These are phyloP conservation scores for Boletus smithii DNA, from an alignment of 1,284 basidiomycete species.

Conservation along the genomic window DNA sequence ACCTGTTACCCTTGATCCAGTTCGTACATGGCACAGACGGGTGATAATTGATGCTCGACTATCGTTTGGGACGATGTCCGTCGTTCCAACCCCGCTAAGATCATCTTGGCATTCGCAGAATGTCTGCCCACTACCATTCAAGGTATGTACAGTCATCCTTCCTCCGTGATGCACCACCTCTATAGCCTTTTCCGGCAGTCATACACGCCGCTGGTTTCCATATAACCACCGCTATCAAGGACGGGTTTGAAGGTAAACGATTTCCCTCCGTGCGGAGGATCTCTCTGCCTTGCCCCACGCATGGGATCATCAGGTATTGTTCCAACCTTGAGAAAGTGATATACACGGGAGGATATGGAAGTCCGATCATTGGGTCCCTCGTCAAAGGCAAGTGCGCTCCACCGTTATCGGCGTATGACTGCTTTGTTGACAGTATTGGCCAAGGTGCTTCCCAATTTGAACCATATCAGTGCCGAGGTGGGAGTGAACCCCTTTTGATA, in stretches of 20 bases:
- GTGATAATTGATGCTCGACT: neutral
- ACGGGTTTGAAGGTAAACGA: conserved; percentile 22
- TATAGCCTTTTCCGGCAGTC: no score
- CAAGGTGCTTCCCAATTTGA: conserved; percentile 10
- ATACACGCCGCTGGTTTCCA: neutral
- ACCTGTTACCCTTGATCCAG: conserved; percentile 12
- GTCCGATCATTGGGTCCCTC: no score
- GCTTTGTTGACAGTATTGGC: conserved; percentile 4
- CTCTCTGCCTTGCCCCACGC: conserved; percentile 18
- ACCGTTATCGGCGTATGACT: conserved; percentile 13
- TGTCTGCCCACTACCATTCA: conserved; percentile 35
- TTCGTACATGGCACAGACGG: neutral
- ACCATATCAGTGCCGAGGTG: neutral
- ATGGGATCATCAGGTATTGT: neutral
- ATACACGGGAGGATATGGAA: no score
- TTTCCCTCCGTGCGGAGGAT: conserved; percentile 32
- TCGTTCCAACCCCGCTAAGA: conserved; percentile 6
- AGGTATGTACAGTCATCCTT: conserved; percentile 4
- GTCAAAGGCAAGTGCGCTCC: neutral
- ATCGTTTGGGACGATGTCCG: conserved; percentile 17
- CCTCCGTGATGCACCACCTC: neutral
- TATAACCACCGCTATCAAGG: conserved; percentile 29
- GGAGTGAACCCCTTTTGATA: neutral
- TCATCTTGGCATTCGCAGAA: conserved; percentile 32
- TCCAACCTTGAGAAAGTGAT: neutral